Evolutionary conservation across 2,329 filamentous ascomycete genomes (phyloP).

Genomic region (Xylaria hypoxylon): DNA sequence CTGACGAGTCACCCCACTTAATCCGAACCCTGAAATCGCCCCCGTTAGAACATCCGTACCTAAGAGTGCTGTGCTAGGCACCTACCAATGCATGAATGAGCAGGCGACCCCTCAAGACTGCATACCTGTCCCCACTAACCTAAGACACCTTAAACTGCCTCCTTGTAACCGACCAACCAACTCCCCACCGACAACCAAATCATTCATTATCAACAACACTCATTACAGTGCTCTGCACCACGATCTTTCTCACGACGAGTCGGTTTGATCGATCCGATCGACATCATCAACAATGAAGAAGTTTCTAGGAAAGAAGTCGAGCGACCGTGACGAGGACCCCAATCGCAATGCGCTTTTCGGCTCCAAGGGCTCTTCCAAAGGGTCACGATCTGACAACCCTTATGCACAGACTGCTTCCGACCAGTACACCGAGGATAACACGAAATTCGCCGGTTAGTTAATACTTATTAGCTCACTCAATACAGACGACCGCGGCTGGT

Average conservation of each 20-base stretch:
- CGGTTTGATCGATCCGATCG: not conserved
- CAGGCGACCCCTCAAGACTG: conserved; percentile 5
- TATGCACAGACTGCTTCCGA: conserved; percentile 65
- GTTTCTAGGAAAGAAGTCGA: conserved; percentile 68
- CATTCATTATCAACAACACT: conserved; percentile 27
- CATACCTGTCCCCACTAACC: conserved; percentile 39
- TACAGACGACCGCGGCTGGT: not conserved
- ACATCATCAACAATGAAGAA: conserved; percentile 63
- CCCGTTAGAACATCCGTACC: not conserved
- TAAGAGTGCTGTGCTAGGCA: no score
- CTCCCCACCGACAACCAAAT: conserved; percentile 17
- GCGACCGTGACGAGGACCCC: conserved; percentile 61
- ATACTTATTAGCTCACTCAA: not conserved
- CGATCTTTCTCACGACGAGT: conserved; percentile 19
- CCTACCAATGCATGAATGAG: no score
- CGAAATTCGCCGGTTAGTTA: conserved; percentile 53
- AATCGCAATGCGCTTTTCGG: conserved; percentile 65
- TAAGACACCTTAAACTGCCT: conserved; percentile 42
- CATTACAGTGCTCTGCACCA: conserved; percentile 16
- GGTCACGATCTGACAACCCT: conserved; percentile 64
- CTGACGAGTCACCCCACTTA: conserved; percentile 35
- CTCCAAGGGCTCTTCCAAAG: conserved; percentile 63
- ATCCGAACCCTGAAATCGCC: conserved; percentile 31
- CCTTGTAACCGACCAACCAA: conserved; percentile 23
- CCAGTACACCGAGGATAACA: conserved; percentile 64